Evolutionary conservation across 768 basidiomycete genomes (phyloP).

Genomic region (Holtermannia corniformis): DNA sequence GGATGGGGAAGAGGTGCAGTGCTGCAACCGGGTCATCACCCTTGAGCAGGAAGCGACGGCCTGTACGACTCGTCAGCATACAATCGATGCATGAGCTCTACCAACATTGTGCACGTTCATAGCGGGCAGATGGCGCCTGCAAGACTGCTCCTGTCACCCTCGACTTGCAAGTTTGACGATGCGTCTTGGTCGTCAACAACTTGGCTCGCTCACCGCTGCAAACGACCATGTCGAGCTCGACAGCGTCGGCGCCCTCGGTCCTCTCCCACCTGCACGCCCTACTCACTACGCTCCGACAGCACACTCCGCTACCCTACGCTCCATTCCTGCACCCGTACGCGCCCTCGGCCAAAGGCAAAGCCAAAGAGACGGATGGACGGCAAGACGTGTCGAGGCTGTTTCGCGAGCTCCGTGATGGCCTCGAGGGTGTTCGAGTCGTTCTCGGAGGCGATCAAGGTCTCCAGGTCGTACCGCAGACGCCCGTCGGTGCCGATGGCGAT

Average conservation of each 20-base stretch:
- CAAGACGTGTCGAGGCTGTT: not conserved
- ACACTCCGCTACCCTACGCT: not conserved
- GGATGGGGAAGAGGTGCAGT: too few relatives aligned
- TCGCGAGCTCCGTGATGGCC: not conserved
- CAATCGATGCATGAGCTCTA: not conserved
- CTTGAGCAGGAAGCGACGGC: not conserved
- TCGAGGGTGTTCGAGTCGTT: not conserved
- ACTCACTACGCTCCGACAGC: not conserved
- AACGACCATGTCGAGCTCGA: not conserved
- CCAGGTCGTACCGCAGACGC: too few relatives aligned
- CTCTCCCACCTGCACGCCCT: not conserved
- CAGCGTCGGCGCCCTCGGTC: not conserved
- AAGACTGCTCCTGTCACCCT: too few relatives aligned
- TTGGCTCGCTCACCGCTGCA: not conserved
- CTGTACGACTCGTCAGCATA: not conserved
- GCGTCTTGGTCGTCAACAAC: too few relatives aligned
- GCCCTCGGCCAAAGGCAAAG: not conserved
- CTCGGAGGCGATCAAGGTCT: not conserved
- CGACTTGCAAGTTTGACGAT: too few relatives aligned
- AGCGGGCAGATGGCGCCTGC: too few relatives aligned
- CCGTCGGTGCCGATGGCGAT: not conserved
- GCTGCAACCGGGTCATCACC: not conserved
- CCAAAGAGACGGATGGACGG: not conserved
- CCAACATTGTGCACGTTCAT: not conserved
- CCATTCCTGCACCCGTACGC: not conserved